Conservation (phyloP, 371 early-diverging fungal genomes). For the Pancytospora philotis region DNA sequence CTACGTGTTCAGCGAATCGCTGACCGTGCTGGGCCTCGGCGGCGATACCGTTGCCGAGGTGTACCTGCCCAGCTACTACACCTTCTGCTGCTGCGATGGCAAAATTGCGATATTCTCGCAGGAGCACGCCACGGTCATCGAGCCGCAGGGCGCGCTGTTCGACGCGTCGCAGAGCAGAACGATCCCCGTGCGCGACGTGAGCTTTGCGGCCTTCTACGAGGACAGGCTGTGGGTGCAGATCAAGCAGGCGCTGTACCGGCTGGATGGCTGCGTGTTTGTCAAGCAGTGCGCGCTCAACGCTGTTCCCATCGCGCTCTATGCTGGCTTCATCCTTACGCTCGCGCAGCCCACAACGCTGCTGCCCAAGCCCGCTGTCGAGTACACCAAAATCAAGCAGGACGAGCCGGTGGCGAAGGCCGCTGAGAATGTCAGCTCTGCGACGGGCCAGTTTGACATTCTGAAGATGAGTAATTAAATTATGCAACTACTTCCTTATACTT, state of each 20-base stretch:
- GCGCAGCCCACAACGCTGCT: neutral
- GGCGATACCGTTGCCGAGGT: neutral
- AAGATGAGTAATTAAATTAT: too few species aligned
- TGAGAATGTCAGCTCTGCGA: too few species aligned
- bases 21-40: neutral
- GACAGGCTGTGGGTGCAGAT: constrained; percentile 6
- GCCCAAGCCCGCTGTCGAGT: neutral
- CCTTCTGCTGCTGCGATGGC: neutral
- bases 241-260: neutral
- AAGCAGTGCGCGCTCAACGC: neutral
- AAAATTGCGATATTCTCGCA: constrained; percentile 4
- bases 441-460: too few species aligned
- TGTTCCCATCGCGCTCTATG: neutral
- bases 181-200: neutral
- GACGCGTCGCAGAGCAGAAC: neutral
- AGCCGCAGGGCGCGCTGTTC: neutral
- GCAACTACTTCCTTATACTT: too few species aligned
- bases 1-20: constrained; percentile 1
- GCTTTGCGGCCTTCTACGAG: constrained; percentile 2
- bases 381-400: neutral
- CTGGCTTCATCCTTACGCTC: constrained; percentile 1
- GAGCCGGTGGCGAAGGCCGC: too few species aligned
- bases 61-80: neutral
- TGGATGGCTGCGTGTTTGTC: constrained; percentile 3
- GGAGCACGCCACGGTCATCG: neutral